Conservation (phyloP, 164 flowering plant species). For the Vitis cinerea region DNA sequence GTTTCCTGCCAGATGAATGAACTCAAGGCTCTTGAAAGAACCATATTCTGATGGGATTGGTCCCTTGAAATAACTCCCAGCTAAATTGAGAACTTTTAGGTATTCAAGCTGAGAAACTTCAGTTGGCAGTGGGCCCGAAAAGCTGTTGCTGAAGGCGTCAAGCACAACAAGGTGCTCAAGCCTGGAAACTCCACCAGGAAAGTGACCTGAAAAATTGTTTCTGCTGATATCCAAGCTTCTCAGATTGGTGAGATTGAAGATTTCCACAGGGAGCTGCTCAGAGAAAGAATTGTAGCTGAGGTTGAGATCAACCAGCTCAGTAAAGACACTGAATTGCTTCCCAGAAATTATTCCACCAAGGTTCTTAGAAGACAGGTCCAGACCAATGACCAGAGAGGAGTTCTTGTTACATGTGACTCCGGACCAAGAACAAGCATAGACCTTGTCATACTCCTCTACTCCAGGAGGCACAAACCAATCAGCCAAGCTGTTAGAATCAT, state of each 20-base stretch:
- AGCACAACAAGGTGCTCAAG: conserved; percentile 46
- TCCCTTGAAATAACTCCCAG: conserved; percentile 92
- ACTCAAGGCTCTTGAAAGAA: conserved; percentile 64
- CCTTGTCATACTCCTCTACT: conserved; percentile 18
- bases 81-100: conserved; percentile 77
- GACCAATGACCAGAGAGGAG: conserved; percentile 37
- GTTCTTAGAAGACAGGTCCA: conserved; percentile 62
- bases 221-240: conserved; percentile 75
- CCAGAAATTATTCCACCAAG: conserved; percentile 68
- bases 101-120: conserved; percentile 50
- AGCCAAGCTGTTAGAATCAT: conserved; percentile 39
- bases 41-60: conserved; percentile 77
- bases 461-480: conserved; percentile 54
- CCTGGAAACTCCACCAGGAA: conserved; percentile 56
- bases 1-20: conserved; percentile 90
- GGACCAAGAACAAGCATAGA: conserved; percentile 75
- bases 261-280: conserved; percentile 55
- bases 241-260: conserved; percentile 62
- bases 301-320: conserved; percentile 61
- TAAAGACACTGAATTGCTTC: conserved; percentile 45
- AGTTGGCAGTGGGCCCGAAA: conserved; percentile 67
- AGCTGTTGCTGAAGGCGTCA: conserved; percentile 94
- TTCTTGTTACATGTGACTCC: conserved; percentile 69
- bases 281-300: conserved; percentile 78
- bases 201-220: conserved; percentile 71